Base-by-base conservation (phyloP, 345 rosid species). In the Balakata baccata region DNA sequence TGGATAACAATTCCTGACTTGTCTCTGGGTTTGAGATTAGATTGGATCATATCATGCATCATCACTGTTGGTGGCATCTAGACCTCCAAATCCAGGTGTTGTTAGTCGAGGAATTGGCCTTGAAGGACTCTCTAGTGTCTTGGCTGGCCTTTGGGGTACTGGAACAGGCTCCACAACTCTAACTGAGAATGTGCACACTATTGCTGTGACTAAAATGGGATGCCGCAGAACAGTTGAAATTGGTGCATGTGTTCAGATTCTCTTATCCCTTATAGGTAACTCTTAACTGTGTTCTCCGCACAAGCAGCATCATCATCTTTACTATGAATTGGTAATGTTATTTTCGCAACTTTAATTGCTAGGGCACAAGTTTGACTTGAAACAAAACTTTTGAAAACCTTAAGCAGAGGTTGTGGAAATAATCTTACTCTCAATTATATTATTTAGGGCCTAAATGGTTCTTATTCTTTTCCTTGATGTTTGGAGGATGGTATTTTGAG, bases 81-180 rank as follows among this genome's bases (percentile, higher is more conserved):
- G 87, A 41, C 99, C 99, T 82, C 99, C 99, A 69, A 92, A 98
- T 25, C 87, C 84, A 39, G 98, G 99, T 65, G 87, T 95, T 77
- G 86, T 95, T 63, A 89, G 97, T 74, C 88, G 99, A 61, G 99
- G 90, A 23, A 92, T 95, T 69, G 99, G 99, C 77, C 95, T 95
- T 59, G 99, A 95, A 84, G 99, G 99, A 38, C 77, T 92, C 74
- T 85, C 88, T 59, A 90, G 98, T 74, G 66, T 95, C 84, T 77
- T 95, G 86, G 99, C 99, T 63, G 99, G 99, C 84, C 86, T 95
- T 14, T 95, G 99, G 98, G 99, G 99, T 25, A 92, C 89, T 29
- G 99, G 99, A 83, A 92, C 92, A 39, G 99, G 99, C 61, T 95
- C 98, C 18, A 88, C 97, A 41, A 89, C 98, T 11, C 82, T 95